phyloP scores from a whole-genome alignment of 441 rosid species.

The Erodium chrysanthum region DNA sequence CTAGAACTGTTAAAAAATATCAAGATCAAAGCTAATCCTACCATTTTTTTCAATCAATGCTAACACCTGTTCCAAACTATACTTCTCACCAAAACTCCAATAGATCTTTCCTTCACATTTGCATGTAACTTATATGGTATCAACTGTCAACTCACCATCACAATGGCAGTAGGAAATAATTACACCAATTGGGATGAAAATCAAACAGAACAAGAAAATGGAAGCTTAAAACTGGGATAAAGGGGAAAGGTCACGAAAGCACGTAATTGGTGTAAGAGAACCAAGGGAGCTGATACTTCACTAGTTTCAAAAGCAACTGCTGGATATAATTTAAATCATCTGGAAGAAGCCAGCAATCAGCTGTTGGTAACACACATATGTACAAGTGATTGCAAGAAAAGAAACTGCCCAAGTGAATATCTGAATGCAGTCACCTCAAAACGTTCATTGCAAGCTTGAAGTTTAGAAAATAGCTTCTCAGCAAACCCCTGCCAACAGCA shows the following conservation, averaged over 20 bases:
- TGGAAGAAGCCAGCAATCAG: not conserved
- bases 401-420: constrained; percentile 5
- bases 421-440: constrained; percentile 45
- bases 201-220: not conserved
- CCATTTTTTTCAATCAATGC: no score
- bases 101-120: no score
- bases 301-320: not conserved
- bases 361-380: not conserved
- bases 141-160: no score
- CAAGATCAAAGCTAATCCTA: no score
- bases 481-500: constrained; percentile 54
- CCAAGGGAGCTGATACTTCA: not conserved
- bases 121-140: no score
- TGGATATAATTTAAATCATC: not conserved
- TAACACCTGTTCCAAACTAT: no score
- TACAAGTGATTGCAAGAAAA: not conserved
- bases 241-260: not conserved
- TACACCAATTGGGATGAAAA: not conserved
- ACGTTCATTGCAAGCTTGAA: constrained; percentile 76
- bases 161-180: not conserved
- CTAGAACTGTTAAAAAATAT: no score
- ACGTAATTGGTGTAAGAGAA: not conserved
- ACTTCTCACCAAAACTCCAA: no score
- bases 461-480: constrained; percentile 76
- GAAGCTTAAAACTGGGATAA: not conserved